Conservation (phyloP, 2,329 filamentous ascomycete genomes). For the Fusarium udum region DNA sequence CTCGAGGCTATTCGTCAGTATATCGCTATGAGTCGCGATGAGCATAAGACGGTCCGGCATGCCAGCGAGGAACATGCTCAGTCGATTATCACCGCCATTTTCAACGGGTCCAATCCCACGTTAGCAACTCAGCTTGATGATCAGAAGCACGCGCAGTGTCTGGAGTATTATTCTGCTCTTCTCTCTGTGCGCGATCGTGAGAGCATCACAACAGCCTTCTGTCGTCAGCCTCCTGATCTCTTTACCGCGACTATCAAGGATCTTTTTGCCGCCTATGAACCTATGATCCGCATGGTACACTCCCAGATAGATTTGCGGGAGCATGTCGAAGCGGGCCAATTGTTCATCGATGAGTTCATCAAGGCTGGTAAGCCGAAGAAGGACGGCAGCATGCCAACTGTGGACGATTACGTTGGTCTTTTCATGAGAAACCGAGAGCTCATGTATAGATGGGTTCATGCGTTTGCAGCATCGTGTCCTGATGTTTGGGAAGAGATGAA, state of each 20-base stretch:
- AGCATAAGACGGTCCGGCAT: constrained; percentile 68
- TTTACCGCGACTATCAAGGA: constrained; percentile 76
- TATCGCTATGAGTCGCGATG: constrained; percentile 59
- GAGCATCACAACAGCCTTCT: constrained; percentile 72
- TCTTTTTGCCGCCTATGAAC: constrained; percentile 73
- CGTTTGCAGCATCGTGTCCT: constrained; percentile 73
- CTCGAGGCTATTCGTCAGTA: constrained; percentile 69
- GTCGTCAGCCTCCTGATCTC: constrained; percentile 74
- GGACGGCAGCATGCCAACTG: constrained; percentile 58
- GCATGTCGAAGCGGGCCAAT: constrained; percentile 72
- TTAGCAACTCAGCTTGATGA: constrained; percentile 61
- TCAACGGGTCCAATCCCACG: constrained; percentile 61
- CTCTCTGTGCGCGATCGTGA: constrained; percentile 79
- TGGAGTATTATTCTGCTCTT: constrained; percentile 76
- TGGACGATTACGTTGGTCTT: constrained; percentile 77
- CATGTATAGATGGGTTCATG: constrained; percentile 76
- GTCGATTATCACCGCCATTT: constrained; percentile 75
- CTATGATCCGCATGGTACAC: constrained; percentile 77
- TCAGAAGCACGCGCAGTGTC: constrained; percentile 69
- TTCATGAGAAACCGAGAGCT: constrained; percentile 71
- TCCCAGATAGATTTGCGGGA: constrained; percentile 75
- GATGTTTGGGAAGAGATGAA: constrained; percentile 70
- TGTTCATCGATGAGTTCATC: constrained; percentile 77
- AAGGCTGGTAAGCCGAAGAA: constrained; percentile 61
- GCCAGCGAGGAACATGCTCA: constrained; percentile 60